These are phyloP conservation scores for Globisporangium cederbergense DNA, from an alignment of 352 stramenopile species.

Conservation along the genomic window DNA sequence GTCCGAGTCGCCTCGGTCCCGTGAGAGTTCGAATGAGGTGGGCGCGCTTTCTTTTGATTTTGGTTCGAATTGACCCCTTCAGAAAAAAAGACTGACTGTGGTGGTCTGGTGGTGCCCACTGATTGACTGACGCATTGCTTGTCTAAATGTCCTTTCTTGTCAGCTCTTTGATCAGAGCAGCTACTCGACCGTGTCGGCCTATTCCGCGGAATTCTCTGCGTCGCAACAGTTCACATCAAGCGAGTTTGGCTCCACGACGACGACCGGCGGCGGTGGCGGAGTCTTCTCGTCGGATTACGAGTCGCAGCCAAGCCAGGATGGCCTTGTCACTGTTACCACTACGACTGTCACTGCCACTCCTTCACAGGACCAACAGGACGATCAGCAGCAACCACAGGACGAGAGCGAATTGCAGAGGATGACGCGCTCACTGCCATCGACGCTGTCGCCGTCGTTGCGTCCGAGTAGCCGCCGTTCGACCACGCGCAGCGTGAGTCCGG, in stretches of 20 bases:
- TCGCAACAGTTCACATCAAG: constrained; percentile 8
- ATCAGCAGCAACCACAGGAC: constrained; percentile 1
- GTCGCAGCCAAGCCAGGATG: neutral
- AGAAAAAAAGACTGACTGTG: neutral
- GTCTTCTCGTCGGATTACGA: neutral
- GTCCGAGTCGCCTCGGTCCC: constrained; percentile 52
- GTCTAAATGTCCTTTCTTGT: constrained; percentile 7
- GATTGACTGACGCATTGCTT: neutral
- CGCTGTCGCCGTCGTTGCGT: constrained; percentile 21
- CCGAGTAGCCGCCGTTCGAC: constrained; percentile 23
- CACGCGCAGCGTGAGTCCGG: constrained; percentile 48
- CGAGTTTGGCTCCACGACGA: neutral
- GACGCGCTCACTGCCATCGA: constrained; percentile 36
- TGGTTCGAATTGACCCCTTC: neutral
- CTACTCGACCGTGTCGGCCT: constrained; percentile 9
- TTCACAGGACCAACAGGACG: neutral
- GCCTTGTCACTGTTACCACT: neutral
- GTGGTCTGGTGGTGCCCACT: neutral
- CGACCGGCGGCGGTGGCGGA: neutral
- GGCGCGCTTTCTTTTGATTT: constrained; percentile 23
- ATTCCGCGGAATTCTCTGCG: constrained; percentile 11
- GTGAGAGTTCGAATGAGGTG: constrained; percentile 56
- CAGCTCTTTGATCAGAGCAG: constrained; percentile 12
- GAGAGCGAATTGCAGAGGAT: constrained; percentile 20
- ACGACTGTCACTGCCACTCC: neutral